Evolutionary conservation across 805 yeast genomes (phyloP).

Genomic region (Candida endomychidarum): DNA sequence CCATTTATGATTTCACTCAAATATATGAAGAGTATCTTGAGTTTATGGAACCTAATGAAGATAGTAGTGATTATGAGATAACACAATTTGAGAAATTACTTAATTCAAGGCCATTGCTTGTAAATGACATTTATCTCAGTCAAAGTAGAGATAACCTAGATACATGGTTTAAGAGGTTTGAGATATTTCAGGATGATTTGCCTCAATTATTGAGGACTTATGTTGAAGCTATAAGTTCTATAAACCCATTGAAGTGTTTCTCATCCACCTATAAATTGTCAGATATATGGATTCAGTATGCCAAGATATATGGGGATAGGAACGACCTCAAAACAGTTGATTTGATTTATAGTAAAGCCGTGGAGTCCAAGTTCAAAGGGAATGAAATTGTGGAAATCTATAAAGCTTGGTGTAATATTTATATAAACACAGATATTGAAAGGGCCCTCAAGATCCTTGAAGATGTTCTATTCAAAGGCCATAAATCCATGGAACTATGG

Average conservation of each 20-base stretch:
- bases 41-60: constrained; percentile 19
- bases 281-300: constrained; percentile 69
- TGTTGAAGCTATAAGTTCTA: constrained; percentile 61
- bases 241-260: constrained; percentile 55
- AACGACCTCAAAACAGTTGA: constrained; percentile 60
- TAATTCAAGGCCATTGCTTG: constrained; percentile 52
- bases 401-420: constrained; percentile 74
- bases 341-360: constrained; percentile 60
- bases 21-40: constrained; percentile 65
- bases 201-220: constrained; percentile 49
- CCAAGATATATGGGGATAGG: constrained; percentile 57
- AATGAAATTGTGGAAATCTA: constrained; percentile 69
- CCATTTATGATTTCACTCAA: constrained; percentile 60
- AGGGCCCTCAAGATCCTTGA: constrained; percentile 36
- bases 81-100: constrained; percentile 56
- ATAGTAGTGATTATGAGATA: constrained; percentile 21
- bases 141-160: constrained; percentile 60
- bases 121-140: constrained; percentile 67
- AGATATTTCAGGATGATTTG: constrained; percentile 41
- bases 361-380: constrained; percentile 65
- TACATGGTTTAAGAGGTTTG: constrained; percentile 67
- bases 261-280: constrained; percentile 41
- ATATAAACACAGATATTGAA: constrained; percentile 47
- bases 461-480: constrained; percentile 24
- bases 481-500: constrained; percentile 61